phyloP scores from a whole-genome alignment of 768 basidiomycete species.

The Leccinum longicurvipes region DNA sequence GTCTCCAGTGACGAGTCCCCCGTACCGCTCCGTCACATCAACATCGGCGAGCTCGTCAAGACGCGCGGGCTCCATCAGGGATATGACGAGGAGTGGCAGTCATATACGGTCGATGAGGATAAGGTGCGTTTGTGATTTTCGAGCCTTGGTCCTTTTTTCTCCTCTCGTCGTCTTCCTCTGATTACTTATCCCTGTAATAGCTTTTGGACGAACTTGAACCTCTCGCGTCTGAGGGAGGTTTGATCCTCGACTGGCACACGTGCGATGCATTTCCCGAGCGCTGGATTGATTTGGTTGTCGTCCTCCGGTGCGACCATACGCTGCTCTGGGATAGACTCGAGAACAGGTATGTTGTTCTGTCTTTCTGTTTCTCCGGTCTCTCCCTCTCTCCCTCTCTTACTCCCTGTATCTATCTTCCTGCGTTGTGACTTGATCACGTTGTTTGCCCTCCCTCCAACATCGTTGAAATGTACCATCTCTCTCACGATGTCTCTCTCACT shows the following conservation, averaged over 20 bases:
- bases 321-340: slow-evolving; percentile 88
- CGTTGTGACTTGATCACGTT: background rate
- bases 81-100: slow-evolving; percentile 94
- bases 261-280: slow-evolving; percentile 93
- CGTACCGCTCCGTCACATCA: slow-evolving; percentile 73
- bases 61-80: slow-evolving; percentile 75
- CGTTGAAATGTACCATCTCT: background rate
- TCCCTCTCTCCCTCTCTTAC: too few species aligned
- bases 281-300: slow-evolving; percentile 94
- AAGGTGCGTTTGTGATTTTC: slow-evolving; percentile 51
- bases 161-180: background rate
- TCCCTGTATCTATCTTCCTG: too few species aligned
- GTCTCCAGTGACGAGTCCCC: slow-evolving; percentile 55
- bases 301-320: slow-evolving; percentile 85
- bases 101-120: slow-evolving; percentile 93
- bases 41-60: slow-evolving; percentile 89
- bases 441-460: background rate
- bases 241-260: slow-evolving; percentile 94
- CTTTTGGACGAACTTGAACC: slow-evolving; percentile 86
- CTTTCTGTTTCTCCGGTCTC: background rate
- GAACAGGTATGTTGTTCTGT: slow-evolving; percentile 55
- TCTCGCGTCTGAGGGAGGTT: slow-evolving; percentile 61
- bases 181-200: slow-evolving; percentile 36
- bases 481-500: background rate
- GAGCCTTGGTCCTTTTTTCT: background rate